Conservation (phyloP, 441 rosid species). For the Arabidopsis hybrid region DNA sequence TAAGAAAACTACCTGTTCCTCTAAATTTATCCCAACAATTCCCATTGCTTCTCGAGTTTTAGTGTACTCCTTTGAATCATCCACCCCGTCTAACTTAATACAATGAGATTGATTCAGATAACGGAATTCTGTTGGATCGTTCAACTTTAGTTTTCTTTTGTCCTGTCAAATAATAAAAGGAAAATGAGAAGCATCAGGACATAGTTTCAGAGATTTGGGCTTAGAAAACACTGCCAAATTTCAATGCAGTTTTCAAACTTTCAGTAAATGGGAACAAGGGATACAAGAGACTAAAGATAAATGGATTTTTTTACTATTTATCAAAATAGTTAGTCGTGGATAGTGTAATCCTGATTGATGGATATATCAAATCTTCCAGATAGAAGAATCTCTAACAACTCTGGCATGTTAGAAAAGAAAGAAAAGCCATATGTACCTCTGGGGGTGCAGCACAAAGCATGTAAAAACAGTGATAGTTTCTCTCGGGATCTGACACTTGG, state of each 20-base stretch:
- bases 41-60: conserved; percentile 94
- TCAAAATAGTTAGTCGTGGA: conserved; percentile 3
- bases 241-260: not conserved
- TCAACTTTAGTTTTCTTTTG: conserved; percentile 64
- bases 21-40: conserved; percentile 83
- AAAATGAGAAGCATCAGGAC: conserved; percentile 28
- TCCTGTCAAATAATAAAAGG: conserved; percentile 56
- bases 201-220: conserved; percentile 24
- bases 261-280: not conserved
- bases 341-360: conserved; percentile 7
- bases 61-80: conserved; percentile 80
- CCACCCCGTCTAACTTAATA: conserved; percentile 77
- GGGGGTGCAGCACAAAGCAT: conserved; percentile 98
- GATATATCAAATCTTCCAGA: conserved; percentile 11
- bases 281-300: conserved; percentile 8
- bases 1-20: conserved; percentile 74
- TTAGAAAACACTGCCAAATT: conserved; percentile 13
- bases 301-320: not conserved
- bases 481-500: conserved; percentile 95
- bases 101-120: conserved; percentile 93
- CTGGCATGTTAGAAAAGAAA: conserved; percentile 31
- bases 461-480: conserved; percentile 98
- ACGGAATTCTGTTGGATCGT: conserved; percentile 78
- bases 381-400: conserved; percentile 10
- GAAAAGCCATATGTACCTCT: conserved; percentile 58